Conservation (phyloP, 148 eudicot genomes). For the Salicornia ramosissima region DNA sequence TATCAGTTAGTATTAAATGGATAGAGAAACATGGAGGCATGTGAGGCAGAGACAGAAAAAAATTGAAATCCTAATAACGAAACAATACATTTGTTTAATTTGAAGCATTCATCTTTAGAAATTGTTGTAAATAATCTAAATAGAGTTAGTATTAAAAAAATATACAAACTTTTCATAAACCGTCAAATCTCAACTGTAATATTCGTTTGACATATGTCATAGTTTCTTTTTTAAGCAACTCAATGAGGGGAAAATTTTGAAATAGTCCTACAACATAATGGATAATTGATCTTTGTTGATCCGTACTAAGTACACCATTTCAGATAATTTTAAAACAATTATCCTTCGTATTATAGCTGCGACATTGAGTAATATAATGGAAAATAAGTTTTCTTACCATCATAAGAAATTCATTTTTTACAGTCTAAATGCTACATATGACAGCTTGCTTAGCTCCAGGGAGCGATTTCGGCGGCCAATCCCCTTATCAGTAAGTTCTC, state of each 20-base stretch:
- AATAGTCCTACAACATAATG: not conserved
- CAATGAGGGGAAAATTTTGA: not conserved
- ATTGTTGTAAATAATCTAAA: too few relatives aligned
- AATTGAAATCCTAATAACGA: too few relatives aligned
- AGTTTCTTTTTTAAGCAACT: not conserved
- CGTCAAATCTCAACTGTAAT: not conserved
- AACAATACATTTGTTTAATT: too few relatives aligned
- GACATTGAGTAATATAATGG: not conserved
- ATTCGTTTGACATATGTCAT: not conserved
- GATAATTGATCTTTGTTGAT: not conserved
- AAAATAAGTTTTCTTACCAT: conserved; percentile 5
- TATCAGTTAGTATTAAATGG: too few relatives aligned
- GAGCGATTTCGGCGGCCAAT: conserved; percentile 46
- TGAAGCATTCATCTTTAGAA: too few relatives aligned
- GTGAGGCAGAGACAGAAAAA: too few relatives aligned
- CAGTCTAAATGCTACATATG: conserved; percentile 58
- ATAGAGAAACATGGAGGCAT: too few relatives aligned
- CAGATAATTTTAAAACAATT: not conserved
- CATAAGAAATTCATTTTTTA: conserved; percentile 14
- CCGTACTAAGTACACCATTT: not conserved
- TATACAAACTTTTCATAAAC: not conserved
- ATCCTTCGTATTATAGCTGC: not conserved
- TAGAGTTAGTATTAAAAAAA: too few relatives aligned
- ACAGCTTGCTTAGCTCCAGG: conserved; percentile 55
- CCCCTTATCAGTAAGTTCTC: conserved; percentile 57